Percentiles rank a stretch among this genome's conserved stretches.
Evolutionary conservation across 2,329 filamentous ascomycete genomes (phyloP).

Genomic region (Aspergillus transmontanensis): DNA sequence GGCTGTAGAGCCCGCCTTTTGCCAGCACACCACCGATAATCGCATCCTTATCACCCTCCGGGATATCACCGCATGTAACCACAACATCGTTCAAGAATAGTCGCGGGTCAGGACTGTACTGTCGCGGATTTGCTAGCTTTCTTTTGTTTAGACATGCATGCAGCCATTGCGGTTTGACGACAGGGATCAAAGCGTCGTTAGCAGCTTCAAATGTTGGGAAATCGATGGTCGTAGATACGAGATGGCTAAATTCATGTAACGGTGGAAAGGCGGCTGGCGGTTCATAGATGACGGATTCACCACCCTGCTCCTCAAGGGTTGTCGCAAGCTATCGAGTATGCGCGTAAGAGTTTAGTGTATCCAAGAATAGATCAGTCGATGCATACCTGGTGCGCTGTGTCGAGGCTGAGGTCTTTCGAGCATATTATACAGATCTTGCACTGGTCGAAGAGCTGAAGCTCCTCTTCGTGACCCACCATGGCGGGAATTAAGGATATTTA

Average conservation of each 20-base stretch:
- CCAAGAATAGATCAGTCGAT: neutral
- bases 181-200: slow-evolving; percentile 75
- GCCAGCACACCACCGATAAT: slow-evolving; percentile 88
- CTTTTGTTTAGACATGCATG: slow-evolving; percentile 67
- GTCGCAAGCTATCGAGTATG: slow-evolving; percentile 45
- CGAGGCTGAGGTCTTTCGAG: slow-evolving; percentile 42
- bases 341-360: neutral
- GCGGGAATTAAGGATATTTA: slow-evolving; percentile 5
- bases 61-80: slow-evolving; percentile 81
- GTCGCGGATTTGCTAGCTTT: slow-evolving; percentile 75
- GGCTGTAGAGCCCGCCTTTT: slow-evolving; percentile 80
- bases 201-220: slow-evolving; percentile 84
- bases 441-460: slow-evolving; percentile 46
- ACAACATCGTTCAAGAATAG: slow-evolving; percentile 87
- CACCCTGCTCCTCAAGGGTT: slow-evolving; percentile 52
- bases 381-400: slow-evolving; percentile 45
- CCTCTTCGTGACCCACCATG: slow-evolving; percentile 33
- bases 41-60: slow-evolving; percentile 83
- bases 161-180: slow-evolving; percentile 83
- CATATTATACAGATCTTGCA: slow-evolving; percentile 50
- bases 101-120: slow-evolving; percentile 86
- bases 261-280: slow-evolving; percentile 39
- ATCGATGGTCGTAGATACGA: slow-evolving; percentile 78
- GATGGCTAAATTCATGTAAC: slow-evolving; percentile 60
- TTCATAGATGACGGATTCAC: slow-evolving; percentile 47